Evolutionary conservation across 768 basidiomycete species (phyloP).

Genomic region (Cystobasidiopsis lactophilus): DNA sequence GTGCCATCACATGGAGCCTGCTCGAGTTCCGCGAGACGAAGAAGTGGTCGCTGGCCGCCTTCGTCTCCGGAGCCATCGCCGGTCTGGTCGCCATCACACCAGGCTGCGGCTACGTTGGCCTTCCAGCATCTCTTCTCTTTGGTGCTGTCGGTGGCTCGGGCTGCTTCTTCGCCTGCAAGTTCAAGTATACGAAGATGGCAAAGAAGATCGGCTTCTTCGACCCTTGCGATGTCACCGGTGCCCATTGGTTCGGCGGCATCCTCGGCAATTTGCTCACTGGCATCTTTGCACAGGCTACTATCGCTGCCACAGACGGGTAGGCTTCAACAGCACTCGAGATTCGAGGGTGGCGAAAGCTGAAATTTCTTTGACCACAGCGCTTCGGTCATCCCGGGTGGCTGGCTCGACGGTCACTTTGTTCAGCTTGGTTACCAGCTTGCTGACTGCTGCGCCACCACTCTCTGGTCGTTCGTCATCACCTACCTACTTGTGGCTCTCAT

Average conservation of each 20-base stretch:
- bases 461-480: constrained; percentile 4
- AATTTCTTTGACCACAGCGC: too few species aligned
- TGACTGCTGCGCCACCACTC: neutral
- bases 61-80: constrained; percentile 4
- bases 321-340: too few species aligned
- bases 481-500: constrained; percentile 2
- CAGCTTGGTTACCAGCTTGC: constrained; percentile 7
- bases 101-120: constrained; percentile 5
- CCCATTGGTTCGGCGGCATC: constrained; percentile 1
- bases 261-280: neutral
- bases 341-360: too few species aligned
- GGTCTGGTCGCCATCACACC: constrained; percentile 6
- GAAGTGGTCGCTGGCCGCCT: constrained; percentile 1
- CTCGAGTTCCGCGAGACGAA: neutral
- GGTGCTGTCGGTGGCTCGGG: neutral
- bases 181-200: constrained; percentile 2
- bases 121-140: neutral
- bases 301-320: constrained; percentile 6
- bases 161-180: constrained; percentile 1
- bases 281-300: constrained; percentile 1
- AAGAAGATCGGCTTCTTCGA: constrained; percentile 2
- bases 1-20: constrained; percentile 2
- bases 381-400: constrained; percentile 2
- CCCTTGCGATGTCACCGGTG: constrained; percentile 1
- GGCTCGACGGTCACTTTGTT: constrained; percentile 4